Evolutionary conservation across 2,329 filamentous ascomycete genomes (phyloP).

Genomic region (Colletotrichum siamense): DNA sequence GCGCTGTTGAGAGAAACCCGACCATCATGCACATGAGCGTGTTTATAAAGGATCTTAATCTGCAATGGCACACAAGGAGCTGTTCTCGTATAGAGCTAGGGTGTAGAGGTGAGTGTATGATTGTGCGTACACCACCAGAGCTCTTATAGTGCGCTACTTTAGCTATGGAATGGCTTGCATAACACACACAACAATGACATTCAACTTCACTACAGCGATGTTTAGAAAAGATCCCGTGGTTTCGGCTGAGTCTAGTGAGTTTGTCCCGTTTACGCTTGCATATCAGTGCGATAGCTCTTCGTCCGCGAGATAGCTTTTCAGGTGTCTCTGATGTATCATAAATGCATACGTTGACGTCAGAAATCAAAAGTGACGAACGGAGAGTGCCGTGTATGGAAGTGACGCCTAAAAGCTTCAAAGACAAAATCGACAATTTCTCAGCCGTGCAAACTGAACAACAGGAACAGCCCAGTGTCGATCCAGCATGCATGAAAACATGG

Average conservation of each 20-base stretch:
- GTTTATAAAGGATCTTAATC: not conserved
- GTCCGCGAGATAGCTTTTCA: too few relatives aligned
- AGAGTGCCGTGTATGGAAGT: too few relatives aligned
- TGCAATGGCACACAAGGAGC: fast-evolving
- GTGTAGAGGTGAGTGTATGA: not conserved
- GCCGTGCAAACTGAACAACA: too few relatives aligned
- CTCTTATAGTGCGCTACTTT: not conserved
- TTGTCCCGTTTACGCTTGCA: not conserved
- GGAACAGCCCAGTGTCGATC: too few relatives aligned
- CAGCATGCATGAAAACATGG: too few relatives aligned
- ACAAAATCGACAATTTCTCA: too few relatives aligned
- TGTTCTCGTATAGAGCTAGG: not conserved
- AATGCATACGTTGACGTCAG: too few relatives aligned
- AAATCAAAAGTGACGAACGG: too few relatives aligned
- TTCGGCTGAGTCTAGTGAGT: fast-evolving
- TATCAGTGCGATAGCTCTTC: not conserved
- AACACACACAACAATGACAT: not conserved
- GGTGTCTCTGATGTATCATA: too few relatives aligned
- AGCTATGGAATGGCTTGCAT: fast-evolving
- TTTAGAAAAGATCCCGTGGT: not conserved
- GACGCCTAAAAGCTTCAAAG: too few relatives aligned
- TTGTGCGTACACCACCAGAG: not conserved
- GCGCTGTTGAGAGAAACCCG: not conserved
- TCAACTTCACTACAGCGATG: too few relatives aligned
- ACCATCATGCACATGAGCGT: not conserved